Percentiles rank a stretch among this genome's conserved stretches.
Evolutionary conservation across 331 rosid species (phyloP).

Genomic region (Quercus phellos): DNA sequence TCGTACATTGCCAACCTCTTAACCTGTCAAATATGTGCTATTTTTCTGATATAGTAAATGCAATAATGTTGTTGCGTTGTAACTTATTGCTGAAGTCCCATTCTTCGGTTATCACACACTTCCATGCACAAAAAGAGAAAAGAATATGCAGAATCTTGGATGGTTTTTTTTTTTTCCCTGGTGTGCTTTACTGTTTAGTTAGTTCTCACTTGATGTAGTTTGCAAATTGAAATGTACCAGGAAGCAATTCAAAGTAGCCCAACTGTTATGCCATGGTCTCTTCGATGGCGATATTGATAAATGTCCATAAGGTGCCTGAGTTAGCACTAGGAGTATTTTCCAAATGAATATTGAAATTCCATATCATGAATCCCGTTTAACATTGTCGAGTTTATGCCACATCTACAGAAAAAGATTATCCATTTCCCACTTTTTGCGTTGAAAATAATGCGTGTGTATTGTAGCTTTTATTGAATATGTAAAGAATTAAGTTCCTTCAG

Average conservation of each 20-base stretch:
- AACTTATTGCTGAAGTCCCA: neutral
- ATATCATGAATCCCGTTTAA: neutral
- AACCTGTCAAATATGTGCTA: constrained; percentile 18
- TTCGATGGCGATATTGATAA: neutral
- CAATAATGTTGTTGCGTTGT: constrained; percentile 1
- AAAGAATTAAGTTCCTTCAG: neutral
- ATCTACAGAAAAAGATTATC: neutral
- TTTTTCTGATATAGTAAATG: neutral
- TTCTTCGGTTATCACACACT: neutral
- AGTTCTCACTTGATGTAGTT: neutral
- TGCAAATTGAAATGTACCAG: neutral
- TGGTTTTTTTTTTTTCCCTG: neutral
- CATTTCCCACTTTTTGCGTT: neutral
- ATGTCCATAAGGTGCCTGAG: neutral
- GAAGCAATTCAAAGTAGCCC: neutral
- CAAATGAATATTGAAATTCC: neutral
- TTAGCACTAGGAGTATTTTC: neutral
- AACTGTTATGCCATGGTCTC: neutral
- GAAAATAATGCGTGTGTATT: neutral
- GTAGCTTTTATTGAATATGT: neutral
- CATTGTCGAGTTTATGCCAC: neutral
- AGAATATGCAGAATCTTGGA: neutral
- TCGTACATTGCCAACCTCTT: constrained; percentile 23
- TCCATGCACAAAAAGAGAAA: neutral
- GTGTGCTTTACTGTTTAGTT: neutral